phyloP scores from a whole-genome alignment of 345 rosid species.

The Heritiera fomes region DNA sequence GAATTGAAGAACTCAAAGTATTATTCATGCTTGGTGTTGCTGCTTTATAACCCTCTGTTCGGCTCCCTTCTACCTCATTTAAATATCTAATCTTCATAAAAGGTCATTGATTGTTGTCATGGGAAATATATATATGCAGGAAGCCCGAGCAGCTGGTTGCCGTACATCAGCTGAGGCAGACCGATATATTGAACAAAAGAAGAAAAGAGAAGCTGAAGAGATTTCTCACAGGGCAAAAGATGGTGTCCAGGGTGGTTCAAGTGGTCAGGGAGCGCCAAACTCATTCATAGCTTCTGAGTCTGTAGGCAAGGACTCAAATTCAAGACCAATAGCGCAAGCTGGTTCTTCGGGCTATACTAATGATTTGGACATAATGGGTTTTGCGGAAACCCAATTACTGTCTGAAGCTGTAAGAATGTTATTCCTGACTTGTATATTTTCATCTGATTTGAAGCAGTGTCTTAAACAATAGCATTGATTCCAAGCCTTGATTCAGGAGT shows the following conservation, averaged over 20 bases:
- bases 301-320: conserved; percentile 38
- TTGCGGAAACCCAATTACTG: conserved; percentile 62
- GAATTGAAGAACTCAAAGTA: conserved; percentile 82
- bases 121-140: conserved; percentile 47
- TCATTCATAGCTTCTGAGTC: conserved; percentile 45
- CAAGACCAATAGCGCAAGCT: conserved; percentile 53
- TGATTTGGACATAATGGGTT: conserved; percentile 58
- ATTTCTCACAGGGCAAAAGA: conserved; percentile 69
- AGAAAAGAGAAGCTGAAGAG: conserved; percentile 80
- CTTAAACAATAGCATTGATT: not conserved
- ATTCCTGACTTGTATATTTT: not conserved
- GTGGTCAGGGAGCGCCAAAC: conserved; percentile 44
- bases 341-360: conserved; percentile 57
- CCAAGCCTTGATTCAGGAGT: not conserved
- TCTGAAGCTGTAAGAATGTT: conserved; percentile 71
- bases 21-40: conserved; percentile 7
- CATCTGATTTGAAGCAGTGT: not conserved
- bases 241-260: conserved; percentile 50
- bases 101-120: conserved; percentile 14
- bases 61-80: not conserved
- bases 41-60: not conserved
- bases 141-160: conserved; percentile 90
- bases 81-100: conserved; percentile 12
- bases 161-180: conserved; percentile 84
- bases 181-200: conserved; percentile 58